A percentile compares a stretch with the other conserved stretches of the same genome.
phyloP scores from a whole-genome alignment of 129 eudicot genomes.

The Flaveria ramosissima region DNA sequence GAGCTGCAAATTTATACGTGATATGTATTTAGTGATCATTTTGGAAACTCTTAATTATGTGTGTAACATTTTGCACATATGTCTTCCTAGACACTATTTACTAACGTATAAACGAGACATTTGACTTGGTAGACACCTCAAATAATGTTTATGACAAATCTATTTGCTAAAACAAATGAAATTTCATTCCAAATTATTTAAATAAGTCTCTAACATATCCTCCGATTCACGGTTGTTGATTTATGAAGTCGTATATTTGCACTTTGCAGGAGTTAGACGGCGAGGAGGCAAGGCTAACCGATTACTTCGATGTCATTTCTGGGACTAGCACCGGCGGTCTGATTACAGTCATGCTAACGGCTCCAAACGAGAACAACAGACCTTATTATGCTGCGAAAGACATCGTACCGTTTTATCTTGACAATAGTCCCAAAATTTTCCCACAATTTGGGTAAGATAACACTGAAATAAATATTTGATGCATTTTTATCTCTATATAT shows the following conservation, averaged over 20 bases:
- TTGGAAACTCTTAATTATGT: no score
- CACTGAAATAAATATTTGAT: neutral
- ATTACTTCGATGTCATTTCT: constrained; percentile 44
- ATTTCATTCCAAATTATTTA: no score
- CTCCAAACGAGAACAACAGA: constrained; percentile 43
- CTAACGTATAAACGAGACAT: no score
- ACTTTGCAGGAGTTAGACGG: constrained; percentile 51
- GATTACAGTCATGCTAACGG: constrained; percentile 50
- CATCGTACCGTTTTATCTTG: constrained; percentile 46
- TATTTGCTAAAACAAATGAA: no score
- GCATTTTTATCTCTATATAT: neutral
- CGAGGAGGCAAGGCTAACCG: constrained; percentile 37
- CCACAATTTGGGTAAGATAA: constrained; percentile 48
- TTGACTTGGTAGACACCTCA: no score
- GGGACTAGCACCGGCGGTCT: constrained; percentile 74
- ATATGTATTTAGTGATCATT: no score
- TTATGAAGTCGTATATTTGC: neutral
- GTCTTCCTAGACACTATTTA: no score
- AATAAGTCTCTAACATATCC: no score
- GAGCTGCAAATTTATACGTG: no score
- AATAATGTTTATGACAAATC: no score
- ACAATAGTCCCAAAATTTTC: constrained; percentile 49
- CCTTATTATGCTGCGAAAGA: constrained; percentile 60
- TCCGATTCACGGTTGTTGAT: neutral
- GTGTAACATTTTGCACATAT: no score